A percentile compares a stretch with the other conserved stretches of the same genome.
phyloP scores from a whole-genome alignment of 805 yeast species.

The Suhomyces sp. region DNA sequence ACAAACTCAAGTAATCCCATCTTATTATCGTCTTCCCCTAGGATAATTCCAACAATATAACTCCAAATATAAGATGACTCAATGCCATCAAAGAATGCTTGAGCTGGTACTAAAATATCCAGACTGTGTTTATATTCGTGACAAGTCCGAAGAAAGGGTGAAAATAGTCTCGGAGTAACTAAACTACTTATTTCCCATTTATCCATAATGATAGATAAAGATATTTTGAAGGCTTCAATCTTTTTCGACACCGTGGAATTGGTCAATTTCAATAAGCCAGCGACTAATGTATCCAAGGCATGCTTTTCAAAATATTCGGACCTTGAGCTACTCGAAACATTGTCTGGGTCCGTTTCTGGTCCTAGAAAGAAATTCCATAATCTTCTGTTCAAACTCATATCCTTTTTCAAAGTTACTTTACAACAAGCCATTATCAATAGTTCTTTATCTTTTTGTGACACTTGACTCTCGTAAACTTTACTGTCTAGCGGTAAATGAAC shows the following conservation, averaged over 20 bases:
- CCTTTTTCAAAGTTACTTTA: conserved; percentile 69
- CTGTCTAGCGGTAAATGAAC: conserved; percentile 66
- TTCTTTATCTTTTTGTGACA: conserved; percentile 53
- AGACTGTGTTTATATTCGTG: conserved; percentile 25
- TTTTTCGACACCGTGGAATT: conserved; percentile 26
- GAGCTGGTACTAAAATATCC: conserved; percentile 57
- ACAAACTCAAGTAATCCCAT: conserved; percentile 57
- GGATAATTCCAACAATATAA: conserved; percentile 43
- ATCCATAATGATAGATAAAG: conserved; percentile 72
- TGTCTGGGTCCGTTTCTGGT: conserved; percentile 46
- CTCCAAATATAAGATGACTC: conserved; percentile 82
- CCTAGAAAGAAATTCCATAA: conserved; percentile 93
- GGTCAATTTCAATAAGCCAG: conserved; percentile 54
- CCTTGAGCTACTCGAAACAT: conserved; percentile 21
- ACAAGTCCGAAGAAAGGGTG: conserved; percentile 59
- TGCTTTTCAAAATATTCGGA: conserved; percentile 57
- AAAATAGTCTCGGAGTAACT: conserved; percentile 66
- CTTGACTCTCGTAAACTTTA: conserved; percentile 47
- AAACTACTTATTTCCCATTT: conserved; percentile 90
- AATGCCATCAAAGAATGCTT: conserved; percentile 77
- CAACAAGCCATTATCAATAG: conserved; percentile 61
- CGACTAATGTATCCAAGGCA: conserved; percentile 50
- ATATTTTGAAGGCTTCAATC: conserved; percentile 58
- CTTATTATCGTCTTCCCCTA: conserved; percentile 24
- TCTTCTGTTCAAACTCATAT: conserved; percentile 92